Percentiles rank a stretch among this genome's conserved stretches.
Conservation (phyloP, 805 yeast species). For the Cyberlindnera euphorbiae region DNA sequence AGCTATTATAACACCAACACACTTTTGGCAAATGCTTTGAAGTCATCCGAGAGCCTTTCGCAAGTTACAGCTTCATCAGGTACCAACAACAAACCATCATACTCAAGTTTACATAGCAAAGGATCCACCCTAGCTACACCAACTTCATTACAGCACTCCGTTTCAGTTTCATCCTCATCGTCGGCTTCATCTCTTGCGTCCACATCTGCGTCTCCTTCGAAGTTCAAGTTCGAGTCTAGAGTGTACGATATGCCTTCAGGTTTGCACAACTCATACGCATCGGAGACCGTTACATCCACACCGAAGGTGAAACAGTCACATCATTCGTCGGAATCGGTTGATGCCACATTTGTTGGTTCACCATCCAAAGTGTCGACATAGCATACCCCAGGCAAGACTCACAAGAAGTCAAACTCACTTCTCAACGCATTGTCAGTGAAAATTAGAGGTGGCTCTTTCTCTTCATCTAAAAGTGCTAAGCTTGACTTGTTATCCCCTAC, state of each 20-base stretch:
- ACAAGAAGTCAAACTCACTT: conserved; percentile 23
- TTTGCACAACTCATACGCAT: conserved; percentile 2
- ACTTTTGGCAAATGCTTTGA: conserved; percentile 40
- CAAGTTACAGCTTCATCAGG: too few relatives aligned
- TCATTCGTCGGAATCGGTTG: not conserved
- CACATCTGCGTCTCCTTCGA: conserved; percentile 16
- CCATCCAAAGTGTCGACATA: conserved; percentile 11
- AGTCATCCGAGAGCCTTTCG: conserved; percentile 32
- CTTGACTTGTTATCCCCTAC: not conserved
- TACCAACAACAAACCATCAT: too few relatives aligned
- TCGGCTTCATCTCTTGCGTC: conserved; percentile 12
- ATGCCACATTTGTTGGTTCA: not conserved
- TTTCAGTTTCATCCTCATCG: conserved; percentile 16
- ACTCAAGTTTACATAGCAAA: conserved; percentile 19
- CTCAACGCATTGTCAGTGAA: conserved; percentile 15
- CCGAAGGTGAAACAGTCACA: conserved; percentile 4
- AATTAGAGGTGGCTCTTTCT: conserved; percentile 18
- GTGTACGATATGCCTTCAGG: conserved; percentile 31
- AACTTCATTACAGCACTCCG: conserved; percentile 10
- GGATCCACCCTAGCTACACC: conserved; percentile 11
- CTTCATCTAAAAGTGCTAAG: conserved; percentile 9
- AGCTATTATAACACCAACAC: conserved; percentile 42
- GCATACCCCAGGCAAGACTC: conserved; percentile 6
- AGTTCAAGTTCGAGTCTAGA: conserved; percentile 34
- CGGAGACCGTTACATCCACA: not conserved